Conservation (phyloP, 1,284 basidiomycete genomes). For the Schizophyllum amplum region DNA sequence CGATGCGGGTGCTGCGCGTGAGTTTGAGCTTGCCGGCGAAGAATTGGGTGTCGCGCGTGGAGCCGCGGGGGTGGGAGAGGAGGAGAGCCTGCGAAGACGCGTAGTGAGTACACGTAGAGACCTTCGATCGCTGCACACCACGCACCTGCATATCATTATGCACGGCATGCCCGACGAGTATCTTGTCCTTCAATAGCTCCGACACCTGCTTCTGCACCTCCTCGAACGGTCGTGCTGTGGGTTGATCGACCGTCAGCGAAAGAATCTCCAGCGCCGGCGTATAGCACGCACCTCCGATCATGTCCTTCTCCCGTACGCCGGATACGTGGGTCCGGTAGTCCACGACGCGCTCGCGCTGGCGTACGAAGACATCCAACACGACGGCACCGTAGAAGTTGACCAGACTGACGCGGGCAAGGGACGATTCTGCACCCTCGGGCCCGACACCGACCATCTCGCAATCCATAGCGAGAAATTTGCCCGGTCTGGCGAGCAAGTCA, state of each 20-base stretch:
- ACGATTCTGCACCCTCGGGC: slow-evolving; percentile 70
- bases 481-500: slow-evolving; percentile 39
- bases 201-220: slow-evolving; percentile 80
- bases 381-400: slow-evolving; percentile 87
- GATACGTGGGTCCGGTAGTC: slow-evolving; percentile 93
- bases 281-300: slow-evolving; percentile 52
- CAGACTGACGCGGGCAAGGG: slow-evolving; percentile 84
- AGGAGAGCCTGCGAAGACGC: slow-evolving; percentile 59
- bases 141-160: slow-evolving; percentile 66
- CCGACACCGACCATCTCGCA: slow-evolving; percentile 99
- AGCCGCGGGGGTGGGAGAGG: slow-evolving; percentile 79
- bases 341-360: slow-evolving; percentile 82
- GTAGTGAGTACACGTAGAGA: neutral
- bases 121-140: neutral
- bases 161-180: slow-evolving; percentile 92
- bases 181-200: slow-evolving; percentile 68
- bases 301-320: slow-evolving; percentile 75
- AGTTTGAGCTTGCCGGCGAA: slow-evolving; percentile 50
- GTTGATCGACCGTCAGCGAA: neutral
- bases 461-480: slow-evolving; percentile 80
- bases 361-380: slow-evolving; percentile 81
- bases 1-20: slow-evolving; percentile 58
- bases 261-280: too few relatives aligned
- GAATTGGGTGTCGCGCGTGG: slow-evolving; percentile 80
- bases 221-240: slow-evolving; percentile 69